These are phyloP conservation scores for Chaetoceros tenuissimus DNA, from an alignment of 108 stramenopile species.

Conservation along the genomic window DNA sequence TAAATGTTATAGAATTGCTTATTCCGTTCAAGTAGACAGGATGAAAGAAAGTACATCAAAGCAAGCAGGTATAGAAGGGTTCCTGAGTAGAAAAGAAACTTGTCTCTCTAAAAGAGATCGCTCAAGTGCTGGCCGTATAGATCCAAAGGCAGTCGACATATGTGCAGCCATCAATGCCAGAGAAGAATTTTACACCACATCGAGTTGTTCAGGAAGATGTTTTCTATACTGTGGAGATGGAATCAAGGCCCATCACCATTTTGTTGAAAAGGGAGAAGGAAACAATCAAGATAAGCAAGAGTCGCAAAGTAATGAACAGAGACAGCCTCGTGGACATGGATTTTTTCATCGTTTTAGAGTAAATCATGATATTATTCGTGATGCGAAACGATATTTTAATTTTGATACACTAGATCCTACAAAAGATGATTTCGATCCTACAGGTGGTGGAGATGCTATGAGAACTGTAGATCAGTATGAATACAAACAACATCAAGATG, in stretches of 20 bases:
- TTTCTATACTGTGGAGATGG: conserved; percentile 78
- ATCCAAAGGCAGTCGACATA: conserved; percentile 71
- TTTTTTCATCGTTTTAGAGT: conserved; percentile 66
- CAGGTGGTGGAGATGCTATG: conserved; percentile 76
- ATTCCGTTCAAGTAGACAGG: too few species aligned
- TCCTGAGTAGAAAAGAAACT: conserved; percentile 59
- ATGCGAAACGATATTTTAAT: conserved; percentile 62
- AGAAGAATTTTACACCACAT: conserved; percentile 51
- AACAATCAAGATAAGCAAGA: background rate
- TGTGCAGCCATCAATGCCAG: conserved; percentile 68
- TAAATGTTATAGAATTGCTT: too few species aligned
- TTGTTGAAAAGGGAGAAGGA: conserved; percentile 5
- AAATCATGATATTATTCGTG: conserved; percentile 55
- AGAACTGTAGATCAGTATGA: conserved; percentile 71
- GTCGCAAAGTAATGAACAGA: background rate
- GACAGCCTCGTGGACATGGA: conserved; percentile 2
- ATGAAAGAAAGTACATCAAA: background rate
- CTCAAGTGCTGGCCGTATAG: conserved; percentile 74
- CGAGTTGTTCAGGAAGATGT: conserved; percentile 69
- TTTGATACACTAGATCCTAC: conserved; percentile 33
- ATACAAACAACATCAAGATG: conserved; percentile 17
- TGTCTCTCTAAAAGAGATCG: conserved; percentile 77
- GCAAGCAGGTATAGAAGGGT: conserved; percentile 22
- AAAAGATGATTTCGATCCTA: conserved; percentile 28
- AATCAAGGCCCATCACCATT: conserved; percentile 48